These are phyloP conservation scores for Fusarium denticulatum DNA, from an alignment of 2,329 filamentous ascomycete species.

Conservation along the genomic window DNA sequence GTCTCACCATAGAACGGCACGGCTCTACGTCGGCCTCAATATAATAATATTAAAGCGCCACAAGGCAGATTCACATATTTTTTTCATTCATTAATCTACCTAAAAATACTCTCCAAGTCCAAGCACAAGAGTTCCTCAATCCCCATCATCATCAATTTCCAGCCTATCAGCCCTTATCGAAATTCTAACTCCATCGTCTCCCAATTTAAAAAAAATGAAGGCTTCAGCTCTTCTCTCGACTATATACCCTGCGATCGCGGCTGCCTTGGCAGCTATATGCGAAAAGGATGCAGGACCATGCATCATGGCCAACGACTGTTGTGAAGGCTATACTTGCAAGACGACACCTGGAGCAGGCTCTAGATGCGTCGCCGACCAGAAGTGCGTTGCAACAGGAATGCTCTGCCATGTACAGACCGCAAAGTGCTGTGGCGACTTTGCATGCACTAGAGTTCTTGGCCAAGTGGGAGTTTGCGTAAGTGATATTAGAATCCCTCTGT, in stretches of 20 bases:
- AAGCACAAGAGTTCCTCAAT: too few relatives aligned
- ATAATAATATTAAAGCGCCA: not conserved
- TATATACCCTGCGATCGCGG: not conserved
- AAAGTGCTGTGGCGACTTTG: not conserved
- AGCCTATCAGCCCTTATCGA: not conserved
- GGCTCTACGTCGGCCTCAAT: not conserved
- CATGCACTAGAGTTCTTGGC: not conserved
- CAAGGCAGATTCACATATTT: not conserved
- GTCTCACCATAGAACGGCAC: not conserved
- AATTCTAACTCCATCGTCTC: not conserved
- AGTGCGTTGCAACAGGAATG: not conserved
- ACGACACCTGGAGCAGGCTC: not conserved
- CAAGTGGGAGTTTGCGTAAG: not conserved
- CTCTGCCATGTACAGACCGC: not conserved
- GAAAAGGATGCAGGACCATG: not conserved
- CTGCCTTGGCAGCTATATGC: not conserved
- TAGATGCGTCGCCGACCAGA: not conserved
- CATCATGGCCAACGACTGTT: not conserved
- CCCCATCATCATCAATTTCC: not conserved
- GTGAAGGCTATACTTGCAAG: not conserved
- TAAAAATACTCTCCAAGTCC: not conserved
- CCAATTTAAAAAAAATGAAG: not conserved
- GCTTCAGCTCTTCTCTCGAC: not conserved
- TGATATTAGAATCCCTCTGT: fast-evolving
- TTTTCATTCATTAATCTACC: not conserved